Conservation (phyloP, 1,284 basidiomycete species). For the Vanrija sp. region DNA sequence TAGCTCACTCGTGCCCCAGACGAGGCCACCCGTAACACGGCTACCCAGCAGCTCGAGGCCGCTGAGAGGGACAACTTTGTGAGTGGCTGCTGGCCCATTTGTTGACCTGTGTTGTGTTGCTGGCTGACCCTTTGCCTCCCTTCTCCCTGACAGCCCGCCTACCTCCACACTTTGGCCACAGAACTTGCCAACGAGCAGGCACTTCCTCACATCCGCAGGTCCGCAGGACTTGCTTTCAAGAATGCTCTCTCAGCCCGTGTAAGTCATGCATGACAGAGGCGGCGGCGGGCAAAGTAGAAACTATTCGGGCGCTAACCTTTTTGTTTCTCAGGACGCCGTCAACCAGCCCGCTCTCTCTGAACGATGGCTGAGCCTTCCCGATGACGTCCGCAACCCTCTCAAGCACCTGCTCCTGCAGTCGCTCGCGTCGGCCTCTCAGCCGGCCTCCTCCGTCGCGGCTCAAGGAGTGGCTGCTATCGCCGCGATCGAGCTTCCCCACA, state of each 20-base stretch:
- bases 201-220: constrained; percentile 77
- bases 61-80: constrained; percentile 83
- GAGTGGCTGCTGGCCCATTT: constrained; percentile 31
- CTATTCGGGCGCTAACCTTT: constrained; percentile 12
- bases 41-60: constrained; percentile 78
- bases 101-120: background rate
- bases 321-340: constrained; percentile 60
- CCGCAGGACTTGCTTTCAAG: constrained; percentile 94
- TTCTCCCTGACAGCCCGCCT: constrained; percentile 62
- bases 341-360: constrained; percentile 72
- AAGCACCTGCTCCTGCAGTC: constrained; percentile 83
- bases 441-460: constrained; percentile 81
- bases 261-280: constrained; percentile 44
- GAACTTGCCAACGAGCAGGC: constrained; percentile 73
- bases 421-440: constrained; percentile 67
- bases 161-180: constrained; percentile 78
- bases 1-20: constrained; percentile 53
- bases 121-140: background rate
- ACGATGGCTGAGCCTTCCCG: constrained; percentile 75
- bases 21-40: constrained; percentile 78
- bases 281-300: constrained; percentile 1
- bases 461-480: constrained; percentile 94
- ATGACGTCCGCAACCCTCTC: constrained; percentile 70
- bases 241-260: constrained; percentile 88
- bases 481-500: constrained; percentile 81